Evolutionary conservation across 371 early-diverging fungal genomes (phyloP), one percentile per base, ranked within the genome.

Genomic region (Fennellomyces sp.): DNA sequence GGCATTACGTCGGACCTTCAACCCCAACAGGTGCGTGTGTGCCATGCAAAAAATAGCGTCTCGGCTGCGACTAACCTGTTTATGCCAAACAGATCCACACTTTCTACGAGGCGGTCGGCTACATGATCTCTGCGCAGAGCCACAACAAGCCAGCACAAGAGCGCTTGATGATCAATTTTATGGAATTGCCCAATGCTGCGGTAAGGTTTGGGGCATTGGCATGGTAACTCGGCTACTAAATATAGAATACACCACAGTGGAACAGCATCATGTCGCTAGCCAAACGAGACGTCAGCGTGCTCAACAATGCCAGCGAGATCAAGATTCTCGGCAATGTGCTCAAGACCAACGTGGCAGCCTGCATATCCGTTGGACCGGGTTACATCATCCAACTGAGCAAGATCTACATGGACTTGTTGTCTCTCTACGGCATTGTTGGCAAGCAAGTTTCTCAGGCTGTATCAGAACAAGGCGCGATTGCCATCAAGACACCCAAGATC

Each of bases 61-160:
- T 7, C 13, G 12, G 3, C n/a, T 56, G 52, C 13, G 23, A 28
- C 13, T 29, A 27, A 23, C 21, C 38, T 48, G 6, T 17, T 11
- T n/a, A 39, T 15, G 15, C 17, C 17, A 10, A 35, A 36, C 61
- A 90, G 86, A 89, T 94, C 33, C 93, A 96, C 68, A 95, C 95
- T 4, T 97, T 98, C 75, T 97, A 96, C 71, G 97, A 97, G 74
- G 97, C 97, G 23, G 90, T 96, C 42, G 98, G 98, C 25, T 88
- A 93, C 70, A 96, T 98, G 91, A 94, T 98, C 45, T 85, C 94
- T 35, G 93, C 97, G 3, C 95, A 97, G 65, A 81, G 86, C 25
- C 45, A 21, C 3, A 88, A 91, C 47, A 68, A 81, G 23, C 63
- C 64, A 23, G 73, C 78, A 17, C 96, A 93, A 72, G 92, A 92